Conservation (phyloP, 2,329 filamentous ascomycete genomes). For the Xenosphaeropsis pyriputrescens region DNA sequence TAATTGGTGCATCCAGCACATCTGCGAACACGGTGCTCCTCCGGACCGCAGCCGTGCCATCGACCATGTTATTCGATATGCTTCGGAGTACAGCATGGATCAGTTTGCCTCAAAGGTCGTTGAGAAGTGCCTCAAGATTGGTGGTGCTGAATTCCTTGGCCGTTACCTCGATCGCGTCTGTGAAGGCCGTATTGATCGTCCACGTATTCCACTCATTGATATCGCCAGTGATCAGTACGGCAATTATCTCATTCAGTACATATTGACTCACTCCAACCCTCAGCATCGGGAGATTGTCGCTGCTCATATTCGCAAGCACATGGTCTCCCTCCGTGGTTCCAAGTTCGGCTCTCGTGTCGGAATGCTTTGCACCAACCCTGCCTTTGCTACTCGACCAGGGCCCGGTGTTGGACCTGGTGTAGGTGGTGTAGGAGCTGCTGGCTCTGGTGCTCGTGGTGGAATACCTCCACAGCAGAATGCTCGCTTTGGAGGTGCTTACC, state of each 20-base stretch:
- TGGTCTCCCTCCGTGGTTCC: conserved; percentile 95
- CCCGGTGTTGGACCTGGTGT: conserved; percentile 61
- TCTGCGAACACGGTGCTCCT: conserved; percentile 89
- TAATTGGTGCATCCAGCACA: conserved; percentile 99
- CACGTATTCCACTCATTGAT: conserved; percentile 92
- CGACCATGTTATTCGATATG: conserved; percentile 87
- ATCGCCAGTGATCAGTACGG: conserved; percentile 98
- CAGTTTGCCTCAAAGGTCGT: conserved; percentile 99
- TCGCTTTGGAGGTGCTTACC: conserved; percentile 43
- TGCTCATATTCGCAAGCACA: conserved; percentile 92
- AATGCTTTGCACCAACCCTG: conserved; percentile 97
- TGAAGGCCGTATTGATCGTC: conserved; percentile 77
- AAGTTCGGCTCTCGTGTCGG: conserved; percentile 97
- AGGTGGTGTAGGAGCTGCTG: conserved; percentile 44
- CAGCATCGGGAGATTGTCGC: conserved; percentile 91
- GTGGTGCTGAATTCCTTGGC: conserved; percentile 75
- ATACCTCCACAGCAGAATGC: conserved; percentile 39
- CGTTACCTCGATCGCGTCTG: conserved; percentile 91
- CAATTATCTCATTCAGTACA: conserved; percentile 96
- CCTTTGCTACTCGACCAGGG: conserved; percentile 75
- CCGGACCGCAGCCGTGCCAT: conserved; percentile 85
- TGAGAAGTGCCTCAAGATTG: conserved; percentile 97
- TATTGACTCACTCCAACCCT: conserved; percentile 72
- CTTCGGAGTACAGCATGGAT: conserved; percentile 95
- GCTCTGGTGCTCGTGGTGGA: conserved; percentile 30